Evolutionary conservation across 225 moss, liverwort and hornwort species (phyloP).

Genomic region (Asterella californica): DNA sequence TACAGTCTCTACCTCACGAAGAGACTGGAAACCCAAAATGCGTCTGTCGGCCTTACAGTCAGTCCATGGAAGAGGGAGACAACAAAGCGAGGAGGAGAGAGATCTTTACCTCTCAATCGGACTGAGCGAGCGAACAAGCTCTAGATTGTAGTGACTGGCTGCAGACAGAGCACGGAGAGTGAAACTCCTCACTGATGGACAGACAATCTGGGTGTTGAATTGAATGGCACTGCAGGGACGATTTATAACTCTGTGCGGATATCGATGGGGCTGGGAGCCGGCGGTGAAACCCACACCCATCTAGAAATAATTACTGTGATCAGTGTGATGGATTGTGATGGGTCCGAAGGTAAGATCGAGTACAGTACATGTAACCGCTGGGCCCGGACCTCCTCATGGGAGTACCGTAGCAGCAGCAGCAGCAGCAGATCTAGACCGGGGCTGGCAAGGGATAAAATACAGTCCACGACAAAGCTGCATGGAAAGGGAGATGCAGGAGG

Average conservation of each 20-base stretch:
- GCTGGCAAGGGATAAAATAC: neutral
- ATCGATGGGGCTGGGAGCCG: constrained; percentile 8
- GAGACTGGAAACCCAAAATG: too few species aligned
- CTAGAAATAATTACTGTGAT: neutral
- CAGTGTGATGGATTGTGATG: neutral
- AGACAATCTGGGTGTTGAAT: neutral
- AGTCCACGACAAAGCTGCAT: neutral
- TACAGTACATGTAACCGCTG: neutral
- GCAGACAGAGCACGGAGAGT: neutral
- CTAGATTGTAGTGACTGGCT: neutral
- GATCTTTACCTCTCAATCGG: neutral
- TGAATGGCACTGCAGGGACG: neutral
- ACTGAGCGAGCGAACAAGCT: neutral
- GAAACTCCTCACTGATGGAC: neutral
- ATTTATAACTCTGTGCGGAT: constrained; percentile 14
- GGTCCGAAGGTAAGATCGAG: neutral
- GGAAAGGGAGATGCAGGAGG: neutral
- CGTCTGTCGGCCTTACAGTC: too few species aligned
- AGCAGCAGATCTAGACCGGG: constrained; percentile 11
- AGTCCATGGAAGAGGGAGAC: neutral
- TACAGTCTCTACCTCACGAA: neutral
- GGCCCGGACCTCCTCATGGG: neutral
- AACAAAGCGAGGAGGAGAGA: neutral
- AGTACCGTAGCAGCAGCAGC: neutral
- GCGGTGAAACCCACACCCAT: constrained; percentile 9